Evolutionary conservation across 768 basidiomycete genomes (phyloP).

Genomic region (Serendipita vermifera): DNA sequence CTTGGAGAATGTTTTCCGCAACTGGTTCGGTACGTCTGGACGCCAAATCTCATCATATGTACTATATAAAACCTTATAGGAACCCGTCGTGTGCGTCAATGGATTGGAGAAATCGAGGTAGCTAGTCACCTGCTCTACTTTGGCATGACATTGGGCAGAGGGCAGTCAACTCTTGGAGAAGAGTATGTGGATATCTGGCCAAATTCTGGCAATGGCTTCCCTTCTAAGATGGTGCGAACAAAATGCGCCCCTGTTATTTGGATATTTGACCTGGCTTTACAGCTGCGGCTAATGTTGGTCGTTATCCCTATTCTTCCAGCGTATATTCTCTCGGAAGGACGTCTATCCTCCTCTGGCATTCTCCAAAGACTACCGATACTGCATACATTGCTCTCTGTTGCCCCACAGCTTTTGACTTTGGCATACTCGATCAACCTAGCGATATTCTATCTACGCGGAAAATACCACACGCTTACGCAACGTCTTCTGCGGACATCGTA

Average conservation of each 20-base stretch:
- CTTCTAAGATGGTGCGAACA: too few relatives aligned
- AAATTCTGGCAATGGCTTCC: too few relatives aligned
- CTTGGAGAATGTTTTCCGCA: slow-evolving; percentile 55
- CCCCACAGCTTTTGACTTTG: slow-evolving; percentile 41
- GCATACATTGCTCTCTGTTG: slow-evolving; percentile 18
- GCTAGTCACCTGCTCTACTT: slow-evolving; percentile 56
- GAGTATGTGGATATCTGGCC: slow-evolving; percentile 83
- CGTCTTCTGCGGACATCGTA: slow-evolving; percentile 43
- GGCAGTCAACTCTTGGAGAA: slow-evolving; percentile 74
- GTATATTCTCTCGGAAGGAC: slow-evolving; percentile 45
- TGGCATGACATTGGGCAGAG: slow-evolving; percentile 59
- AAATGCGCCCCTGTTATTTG: too few relatives aligned
- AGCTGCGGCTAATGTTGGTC: slow-evolving; percentile 40
- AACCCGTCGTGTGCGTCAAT: slow-evolving; percentile 62
- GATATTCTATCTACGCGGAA: slow-evolving; percentile 63
- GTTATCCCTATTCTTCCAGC: slow-evolving; percentile 53
- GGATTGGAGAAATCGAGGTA: slow-evolving; percentile 72
- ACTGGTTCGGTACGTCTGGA: slow-evolving; percentile 53
- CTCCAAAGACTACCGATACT: not conserved
- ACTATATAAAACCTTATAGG: too few relatives aligned
- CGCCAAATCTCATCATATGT: not conserved
- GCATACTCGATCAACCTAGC: slow-evolving; percentile 62
- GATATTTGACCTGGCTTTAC: too few relatives aligned
- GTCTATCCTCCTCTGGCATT: slow-evolving; percentile 23
- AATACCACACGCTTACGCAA: slow-evolving; percentile 63